phyloP scores from a whole-genome alignment of 345 rosid species.

The Citrus sp. region DNA sequence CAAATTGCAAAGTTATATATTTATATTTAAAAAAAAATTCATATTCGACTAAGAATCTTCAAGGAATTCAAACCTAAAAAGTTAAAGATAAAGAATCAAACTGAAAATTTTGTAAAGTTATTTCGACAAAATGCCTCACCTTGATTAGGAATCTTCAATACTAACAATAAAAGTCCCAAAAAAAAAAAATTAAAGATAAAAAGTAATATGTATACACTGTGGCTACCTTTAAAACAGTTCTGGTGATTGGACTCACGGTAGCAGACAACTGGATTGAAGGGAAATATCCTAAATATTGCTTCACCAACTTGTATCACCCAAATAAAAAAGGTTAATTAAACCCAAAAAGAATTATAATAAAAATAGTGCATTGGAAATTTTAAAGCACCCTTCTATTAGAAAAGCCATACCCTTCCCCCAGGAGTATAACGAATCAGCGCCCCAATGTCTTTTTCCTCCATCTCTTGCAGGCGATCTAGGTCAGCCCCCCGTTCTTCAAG shows the following conservation, averaged over 20 bases:
- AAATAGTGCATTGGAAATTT: background rate
- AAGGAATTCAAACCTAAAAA: background rate
- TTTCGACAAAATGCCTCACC: background rate
- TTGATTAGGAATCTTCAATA: background rate
- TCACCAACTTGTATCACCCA: conserved; percentile 62
- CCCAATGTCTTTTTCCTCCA: conserved; percentile 95
- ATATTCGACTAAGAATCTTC: background rate
- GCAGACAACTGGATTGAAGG: conserved; percentile 80
- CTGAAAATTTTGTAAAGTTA: no score
- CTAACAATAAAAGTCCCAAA: background rate
- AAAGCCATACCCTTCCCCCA: conserved; percentile 74
- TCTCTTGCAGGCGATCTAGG: conserved; percentile 78
- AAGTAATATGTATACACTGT: background rate
- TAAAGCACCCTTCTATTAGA: background rate
- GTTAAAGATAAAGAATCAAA: background rate
- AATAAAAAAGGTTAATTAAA: conserved; percentile 7
- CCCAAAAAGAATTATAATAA: background rate
- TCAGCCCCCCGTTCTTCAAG: conserved; percentile 92
- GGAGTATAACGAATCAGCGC: conserved; percentile 88
- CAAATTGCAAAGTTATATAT: conserved; percentile 11
- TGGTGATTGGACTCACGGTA: conserved; percentile 92
- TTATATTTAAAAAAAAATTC: background rate
- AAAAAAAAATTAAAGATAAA: background rate
- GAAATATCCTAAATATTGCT: conserved; percentile 81
- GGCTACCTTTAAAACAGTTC: conserved; percentile 93